Evolutionary conservation across 305 asterid genomes (phyloP).

Genomic region (Solanum hybrid): DNA sequence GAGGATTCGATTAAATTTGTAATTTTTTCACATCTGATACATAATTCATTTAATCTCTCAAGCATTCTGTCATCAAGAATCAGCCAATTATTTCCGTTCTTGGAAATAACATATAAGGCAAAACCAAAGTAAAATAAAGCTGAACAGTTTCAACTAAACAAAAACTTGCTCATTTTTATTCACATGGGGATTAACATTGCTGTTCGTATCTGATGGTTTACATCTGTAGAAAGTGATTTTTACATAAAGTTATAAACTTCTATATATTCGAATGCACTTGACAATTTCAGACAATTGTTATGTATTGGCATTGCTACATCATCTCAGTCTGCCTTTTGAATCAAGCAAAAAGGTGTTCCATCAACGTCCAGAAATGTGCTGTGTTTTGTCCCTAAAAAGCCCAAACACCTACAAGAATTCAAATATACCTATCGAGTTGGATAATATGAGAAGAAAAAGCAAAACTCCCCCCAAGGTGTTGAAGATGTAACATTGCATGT

Average conservation of each 20-base stretch:
- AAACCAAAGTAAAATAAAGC: not conserved
- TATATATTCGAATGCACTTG: not conserved
- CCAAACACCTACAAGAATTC: conserved; percentile 39
- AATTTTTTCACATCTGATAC: not conserved
- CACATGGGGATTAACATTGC: not conserved
- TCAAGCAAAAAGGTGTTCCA: conserved; percentile 9
- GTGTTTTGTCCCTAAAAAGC: conserved; percentile 16
- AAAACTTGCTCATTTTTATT: not conserved
- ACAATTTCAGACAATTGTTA: not conserved
- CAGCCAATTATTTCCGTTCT: not conserved
- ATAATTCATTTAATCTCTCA: not conserved
- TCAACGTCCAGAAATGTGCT: not conserved
- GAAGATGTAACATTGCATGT: not conserved
- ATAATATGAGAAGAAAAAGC: not conserved
- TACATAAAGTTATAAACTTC: not conserved
- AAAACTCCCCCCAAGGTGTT: not conserved
- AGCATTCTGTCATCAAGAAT: not conserved
- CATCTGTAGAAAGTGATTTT: not conserved
- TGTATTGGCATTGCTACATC: not conserved
- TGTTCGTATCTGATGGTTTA: not conserved
- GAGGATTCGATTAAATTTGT: not conserved
- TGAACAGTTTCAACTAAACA: not conserved
- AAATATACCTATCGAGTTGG: not conserved
- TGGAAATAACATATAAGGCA: not conserved
- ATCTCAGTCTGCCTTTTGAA: conserved; percentile 4